phyloP scores from a whole-genome alignment of 2,329 filamentous ascomycete species.

The Monosporascus sp. region DNA sequence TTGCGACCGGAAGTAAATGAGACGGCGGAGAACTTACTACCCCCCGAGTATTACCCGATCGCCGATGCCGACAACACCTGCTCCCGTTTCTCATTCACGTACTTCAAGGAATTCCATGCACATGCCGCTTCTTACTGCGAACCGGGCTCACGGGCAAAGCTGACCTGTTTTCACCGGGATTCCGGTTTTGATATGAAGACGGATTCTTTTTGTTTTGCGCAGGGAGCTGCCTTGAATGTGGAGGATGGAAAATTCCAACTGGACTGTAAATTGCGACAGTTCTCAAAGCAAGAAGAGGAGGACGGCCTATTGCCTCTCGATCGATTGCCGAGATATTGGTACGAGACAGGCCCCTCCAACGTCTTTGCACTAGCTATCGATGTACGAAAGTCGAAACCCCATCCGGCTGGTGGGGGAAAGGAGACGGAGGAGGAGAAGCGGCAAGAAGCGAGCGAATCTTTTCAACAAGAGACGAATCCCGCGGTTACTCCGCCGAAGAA shows the following conservation, averaged over 20 bases:
- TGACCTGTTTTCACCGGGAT: conserved; percentile 7
- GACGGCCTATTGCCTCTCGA: conserved; percentile 3
- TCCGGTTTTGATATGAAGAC: conserved; percentile 4
- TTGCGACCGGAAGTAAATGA: not conserved
- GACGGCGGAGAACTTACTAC: not conserved
- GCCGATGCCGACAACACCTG: not conserved
- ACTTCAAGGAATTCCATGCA: conserved; percentile 4
- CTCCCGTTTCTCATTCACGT: conserved; percentile 3
- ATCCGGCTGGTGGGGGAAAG: not conserved
- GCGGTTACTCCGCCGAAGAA: conserved; percentile 3
- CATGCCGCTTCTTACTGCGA: conserved; percentile 5
- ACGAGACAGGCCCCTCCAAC: conserved; percentile 4
- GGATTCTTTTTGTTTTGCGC: conserved; percentile 7
- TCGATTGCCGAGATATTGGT: conserved; percentile 6
- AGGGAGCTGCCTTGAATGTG: conserved; percentile 3
- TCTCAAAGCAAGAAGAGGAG: conserved; percentile 3
- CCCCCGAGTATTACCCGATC: not conserved
- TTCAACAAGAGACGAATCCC: not conserved
- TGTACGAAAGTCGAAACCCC: not conserved
- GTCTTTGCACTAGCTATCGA: conserved; percentile 4
- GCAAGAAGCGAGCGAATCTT: not conserved
- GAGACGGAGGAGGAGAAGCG: not conserved
- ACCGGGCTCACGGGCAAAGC: not conserved
- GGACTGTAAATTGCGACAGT: conserved; percentile 3
- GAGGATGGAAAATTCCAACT: conserved; percentile 1